A percentile compares a stretch with the other conserved stretches of the same genome.
Conservation (phyloP, 306 rosid genomes). For the Phaseolus lunatus region DNA sequence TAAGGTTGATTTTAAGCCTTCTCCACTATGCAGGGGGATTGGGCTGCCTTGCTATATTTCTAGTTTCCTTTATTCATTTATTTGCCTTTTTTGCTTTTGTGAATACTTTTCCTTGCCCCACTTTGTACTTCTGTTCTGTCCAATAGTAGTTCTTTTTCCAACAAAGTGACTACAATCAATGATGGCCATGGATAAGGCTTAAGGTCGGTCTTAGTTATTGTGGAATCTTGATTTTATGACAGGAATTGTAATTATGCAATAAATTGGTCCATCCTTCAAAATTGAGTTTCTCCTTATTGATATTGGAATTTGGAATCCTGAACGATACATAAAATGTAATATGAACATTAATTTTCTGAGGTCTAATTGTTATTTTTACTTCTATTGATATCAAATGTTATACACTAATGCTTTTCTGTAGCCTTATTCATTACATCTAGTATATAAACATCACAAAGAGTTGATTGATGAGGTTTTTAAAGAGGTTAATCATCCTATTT, state of each 20-base stretch:
- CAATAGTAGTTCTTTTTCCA: neutral
- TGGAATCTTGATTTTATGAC: constrained; percentile 23
- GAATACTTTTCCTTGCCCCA: too few relatives aligned
- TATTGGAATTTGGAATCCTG: neutral
- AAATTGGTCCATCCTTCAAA: constrained; percentile 25
- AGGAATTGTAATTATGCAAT: constrained; percentile 26
- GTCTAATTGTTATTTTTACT: neutral
- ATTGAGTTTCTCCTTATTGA: neutral
- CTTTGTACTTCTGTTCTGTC: neutral
- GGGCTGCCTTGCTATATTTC: neutral
- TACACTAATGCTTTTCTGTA: neutral
- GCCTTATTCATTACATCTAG: neutral
- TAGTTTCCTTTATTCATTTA: neutral
- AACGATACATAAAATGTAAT: neutral
- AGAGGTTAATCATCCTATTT: constrained; percentile 26
- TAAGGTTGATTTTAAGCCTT: constrained; percentile 18
- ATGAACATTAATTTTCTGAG: neutral
- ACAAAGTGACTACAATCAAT: neutral
- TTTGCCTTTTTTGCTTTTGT: neutral
- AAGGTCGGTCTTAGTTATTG: neutral
- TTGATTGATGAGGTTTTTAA: constrained; percentile 19
- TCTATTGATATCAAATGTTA: constrained; percentile 13
- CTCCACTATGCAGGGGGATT: constrained; percentile 3
- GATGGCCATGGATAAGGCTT: neutral
- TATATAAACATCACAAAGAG: neutral